Evolutionary conservation across 257 asterid species (phyloP).

Genomic region (Solanum verrucosum): DNA sequence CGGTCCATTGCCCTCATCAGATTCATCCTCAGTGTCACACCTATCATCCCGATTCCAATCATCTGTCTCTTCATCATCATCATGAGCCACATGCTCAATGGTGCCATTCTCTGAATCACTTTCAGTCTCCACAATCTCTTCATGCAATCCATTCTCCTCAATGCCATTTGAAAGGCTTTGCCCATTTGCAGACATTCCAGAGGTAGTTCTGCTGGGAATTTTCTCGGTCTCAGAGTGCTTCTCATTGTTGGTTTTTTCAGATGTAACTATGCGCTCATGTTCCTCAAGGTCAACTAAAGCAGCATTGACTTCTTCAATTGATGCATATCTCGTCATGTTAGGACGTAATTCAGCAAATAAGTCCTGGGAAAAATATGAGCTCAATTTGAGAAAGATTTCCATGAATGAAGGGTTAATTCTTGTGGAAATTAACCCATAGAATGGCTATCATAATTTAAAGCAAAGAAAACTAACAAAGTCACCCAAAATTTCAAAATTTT

Average conservation of each 20-base stretch:
- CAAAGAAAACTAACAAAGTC: not conserved
- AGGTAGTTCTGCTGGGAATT: conserved; percentile 33
- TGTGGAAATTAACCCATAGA: not conserved
- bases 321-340: conserved; percentile 74
- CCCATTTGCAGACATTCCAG: conserved; percentile 53
- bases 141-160: conserved; percentile 66
- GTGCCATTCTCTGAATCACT: conserved; percentile 93
- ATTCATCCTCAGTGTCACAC: conserved; percentile 70
- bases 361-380: conserved; percentile 50
- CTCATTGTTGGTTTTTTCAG: conserved; percentile 59
- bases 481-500: not conserved
- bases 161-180: conserved; percentile 41
- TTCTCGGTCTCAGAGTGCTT: conserved; percentile 48
- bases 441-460: not conserved
- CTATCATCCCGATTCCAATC: conserved; percentile 65
- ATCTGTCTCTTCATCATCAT: conserved; percentile 59
- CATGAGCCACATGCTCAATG: conserved; percentile 47
- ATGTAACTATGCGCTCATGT: conserved; percentile 59
- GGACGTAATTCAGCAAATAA: conserved; percentile 89
- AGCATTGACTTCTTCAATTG: conserved; percentile 72
- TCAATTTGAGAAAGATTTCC: conserved; percentile 1
- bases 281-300: conserved; percentile 83
- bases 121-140: conserved; percentile 58
- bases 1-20: conserved; percentile 52
- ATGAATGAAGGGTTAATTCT: not conserved